Percentiles rank a stretch among this genome's conserved stretches.
Conservation (phyloP, 139 green algal species). For the Chlorella vulgaris region DNA sequence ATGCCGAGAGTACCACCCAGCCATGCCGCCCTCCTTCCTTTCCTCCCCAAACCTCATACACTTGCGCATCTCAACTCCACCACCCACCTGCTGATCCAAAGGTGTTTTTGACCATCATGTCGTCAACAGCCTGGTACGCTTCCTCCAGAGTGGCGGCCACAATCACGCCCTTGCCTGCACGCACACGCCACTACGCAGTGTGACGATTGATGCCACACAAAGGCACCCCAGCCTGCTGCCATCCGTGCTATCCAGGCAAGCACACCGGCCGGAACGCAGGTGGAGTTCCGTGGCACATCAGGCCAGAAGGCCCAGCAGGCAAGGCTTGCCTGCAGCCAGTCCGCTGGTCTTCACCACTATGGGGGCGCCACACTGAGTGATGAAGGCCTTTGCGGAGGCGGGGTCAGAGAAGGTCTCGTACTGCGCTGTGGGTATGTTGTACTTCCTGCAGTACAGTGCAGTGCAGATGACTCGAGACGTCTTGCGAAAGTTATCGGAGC, state of each 20-base stretch:
- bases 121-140: constrained; percentile 84
- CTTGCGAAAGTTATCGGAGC: too few relatives aligned
- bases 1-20: not conserved
- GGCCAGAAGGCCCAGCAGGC: too few relatives aligned
- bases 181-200: too few relatives aligned
- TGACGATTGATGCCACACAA: too few relatives aligned
- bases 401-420: constrained; percentile 86
- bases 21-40: not conserved
- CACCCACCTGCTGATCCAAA: constrained; percentile 81
- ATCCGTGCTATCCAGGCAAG: too few relatives aligned
- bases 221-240: not conserved
- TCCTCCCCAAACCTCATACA: not conserved
- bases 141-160: constrained; percentile 82
- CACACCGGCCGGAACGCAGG: too few relatives aligned
- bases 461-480: not conserved
- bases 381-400: constrained; percentile 76
- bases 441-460: constrained; percentile 71
- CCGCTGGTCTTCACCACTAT: constrained; percentile 98
- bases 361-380: constrained; percentile 75
- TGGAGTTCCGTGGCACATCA: too few relatives aligned
- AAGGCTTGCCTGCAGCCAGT: constrained; percentile 86
- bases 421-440: constrained; percentile 92
- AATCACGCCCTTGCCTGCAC: constrained; percentile 91
- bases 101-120: constrained; percentile 79
- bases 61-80: constrained; percentile 38